Evolutionary conservation across 345 rosid species (phyloP).

Genomic region (Conringia planisiliqua): DNA sequence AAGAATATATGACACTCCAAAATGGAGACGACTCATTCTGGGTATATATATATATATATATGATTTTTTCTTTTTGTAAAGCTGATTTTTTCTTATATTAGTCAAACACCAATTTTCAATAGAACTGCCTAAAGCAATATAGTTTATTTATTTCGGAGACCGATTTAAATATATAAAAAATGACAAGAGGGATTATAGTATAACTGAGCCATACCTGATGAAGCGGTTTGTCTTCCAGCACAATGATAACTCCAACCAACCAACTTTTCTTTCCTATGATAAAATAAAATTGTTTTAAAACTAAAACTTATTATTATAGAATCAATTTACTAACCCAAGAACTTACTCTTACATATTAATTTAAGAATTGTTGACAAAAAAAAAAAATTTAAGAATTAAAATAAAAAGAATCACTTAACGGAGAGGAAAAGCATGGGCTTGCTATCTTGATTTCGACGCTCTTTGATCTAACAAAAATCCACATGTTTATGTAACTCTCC

Average conservation of each 20-base stretch:
- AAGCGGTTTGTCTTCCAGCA: background rate
- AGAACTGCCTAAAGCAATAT: background rate
- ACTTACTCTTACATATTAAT: background rate
- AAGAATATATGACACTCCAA: too few species aligned
- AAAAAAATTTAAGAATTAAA: too few species aligned
- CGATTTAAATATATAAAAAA: background rate
- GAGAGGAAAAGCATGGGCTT: constrained; percentile 1
- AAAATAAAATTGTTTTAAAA: background rate
- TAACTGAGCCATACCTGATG: constrained; percentile 12
- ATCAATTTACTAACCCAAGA: background rate
- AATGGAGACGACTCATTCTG: too few species aligned
- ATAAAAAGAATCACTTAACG: background rate
- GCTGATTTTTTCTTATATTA: background rate
- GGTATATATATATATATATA: too few species aligned
- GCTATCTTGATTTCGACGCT: constrained; percentile 16
- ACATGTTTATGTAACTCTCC: background rate
- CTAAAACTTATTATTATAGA: background rate
- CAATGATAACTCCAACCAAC: constrained; percentile 18
- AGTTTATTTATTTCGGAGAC: background rate
- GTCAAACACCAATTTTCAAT: background rate
- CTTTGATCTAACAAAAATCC: background rate
- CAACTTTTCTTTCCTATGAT: background rate
- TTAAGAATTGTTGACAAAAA: too few species aligned
- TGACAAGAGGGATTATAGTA: background rate
- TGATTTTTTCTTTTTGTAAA: background rate